Evolutionary conservation across 1,139 yeast genomes (phyloP), one percentile per base, ranked within the genome.

Genomic region (Candida tunisiensis): DNA sequence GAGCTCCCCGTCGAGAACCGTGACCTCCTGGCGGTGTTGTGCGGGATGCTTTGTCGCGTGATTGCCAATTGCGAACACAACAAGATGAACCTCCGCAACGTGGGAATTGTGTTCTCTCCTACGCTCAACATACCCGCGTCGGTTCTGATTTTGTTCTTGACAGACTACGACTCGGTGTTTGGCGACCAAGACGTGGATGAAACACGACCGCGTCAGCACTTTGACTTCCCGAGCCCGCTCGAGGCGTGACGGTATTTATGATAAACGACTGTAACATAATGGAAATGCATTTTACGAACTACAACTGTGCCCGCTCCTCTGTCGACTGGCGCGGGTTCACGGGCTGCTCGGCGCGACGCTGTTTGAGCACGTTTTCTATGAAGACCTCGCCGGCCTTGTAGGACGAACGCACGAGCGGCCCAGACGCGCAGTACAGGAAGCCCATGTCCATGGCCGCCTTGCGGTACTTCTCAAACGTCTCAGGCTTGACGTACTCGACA

Each of bases 381-480:
- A 83, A 91, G 1, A 93, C 83, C 53, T 91, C 99, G 35, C 99
- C 99, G 11, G 99, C 99, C 54, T 88, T 91, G 55, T 91, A 91
- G 2, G 93, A 79, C 1, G 95, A 82, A 50, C 99, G 69, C 10
- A 91, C 96, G 43, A 91, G 63, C 5, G 99, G 98, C 3, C 98
- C 98, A 40, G 92, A 75, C 3, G 98, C 98, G 49, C 94, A 92
- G 47, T 91, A 88, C 29, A 83, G 58, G 63, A 91, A 91, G 1
- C 98, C 98, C 69, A 85, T 57, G 25, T 77, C 82, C 49, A 79
- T 62, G 0, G 98, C 98, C 14, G 63, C 65, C 34, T 78, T 72
- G 48, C 74, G 80, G 98, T 98, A 91, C 50, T 75, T 64, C 34
- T 83, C 93, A 49, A 91, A 91, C 49, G 80, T 83, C 40, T 79